Conservation (phyloP, 768 basidiomycete genomes). For the Auricularia sp. region DNA sequence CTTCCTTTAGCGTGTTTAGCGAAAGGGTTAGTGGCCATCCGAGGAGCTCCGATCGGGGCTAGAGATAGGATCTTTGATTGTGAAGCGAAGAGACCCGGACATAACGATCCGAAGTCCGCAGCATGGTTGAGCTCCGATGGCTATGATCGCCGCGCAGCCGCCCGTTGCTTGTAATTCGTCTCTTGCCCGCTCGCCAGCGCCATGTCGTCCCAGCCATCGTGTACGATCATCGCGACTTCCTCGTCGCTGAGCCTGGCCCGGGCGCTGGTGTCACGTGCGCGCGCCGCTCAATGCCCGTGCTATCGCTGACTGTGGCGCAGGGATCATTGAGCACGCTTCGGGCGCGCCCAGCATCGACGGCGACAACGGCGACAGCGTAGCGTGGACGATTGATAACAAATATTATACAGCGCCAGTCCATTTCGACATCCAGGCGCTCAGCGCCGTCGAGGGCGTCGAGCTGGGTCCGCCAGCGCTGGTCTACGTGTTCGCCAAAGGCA, state of each 20-base stretch:
- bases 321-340: neutral
- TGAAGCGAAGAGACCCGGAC: too few species aligned
- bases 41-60: too few species aligned
- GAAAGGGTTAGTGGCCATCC: too few species aligned
- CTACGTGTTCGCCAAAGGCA: conserved; percentile 58
- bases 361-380: conserved; percentile 26
- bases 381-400: conserved; percentile 71
- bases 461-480: conserved; percentile 55
- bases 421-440: conserved; percentile 45
- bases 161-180: too few species aligned
- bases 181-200: too few species aligned
- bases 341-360: neutral
- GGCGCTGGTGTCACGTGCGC: neutral
- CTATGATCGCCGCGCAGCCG: too few species aligned
- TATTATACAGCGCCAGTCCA: conserved; percentile 75
- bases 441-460: conserved; percentile 33
- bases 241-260: neutral
- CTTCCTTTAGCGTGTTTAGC: too few species aligned
- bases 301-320: neutral
- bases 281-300: neutral
- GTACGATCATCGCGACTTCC: neutral
- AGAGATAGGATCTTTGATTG: too few species aligned
- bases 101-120: too few species aligned
- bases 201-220: neutral
- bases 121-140: too few species aligned